These are phyloP conservation scores for Nitzschia sp. DNA, from an alignment of 108 stramenopile species.

Conservation along the genomic window DNA sequence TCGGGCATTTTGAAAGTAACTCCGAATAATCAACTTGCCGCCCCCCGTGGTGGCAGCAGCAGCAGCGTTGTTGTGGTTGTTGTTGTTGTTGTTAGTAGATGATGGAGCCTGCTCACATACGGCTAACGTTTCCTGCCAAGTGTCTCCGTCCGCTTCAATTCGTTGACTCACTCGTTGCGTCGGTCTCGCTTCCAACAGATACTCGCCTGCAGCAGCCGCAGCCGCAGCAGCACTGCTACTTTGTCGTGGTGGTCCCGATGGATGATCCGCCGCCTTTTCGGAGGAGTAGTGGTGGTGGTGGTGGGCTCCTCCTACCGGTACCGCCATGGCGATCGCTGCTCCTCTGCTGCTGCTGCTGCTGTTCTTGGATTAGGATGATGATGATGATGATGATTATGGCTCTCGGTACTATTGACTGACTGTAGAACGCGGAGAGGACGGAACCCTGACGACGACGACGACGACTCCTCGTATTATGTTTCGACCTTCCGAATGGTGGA, in stretches of 20 bases:
- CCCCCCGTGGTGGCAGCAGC: constrained; percentile 17
- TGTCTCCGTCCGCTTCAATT: constrained; percentile 64
- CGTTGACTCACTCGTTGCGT: constrained; percentile 47
- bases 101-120: constrained; percentile 44
- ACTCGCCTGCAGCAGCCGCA: constrained; percentile 15
- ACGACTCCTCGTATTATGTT: too few relatives aligned
- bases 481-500: too few relatives aligned
- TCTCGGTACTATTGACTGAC: too few relatives aligned
- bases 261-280: not conserved
- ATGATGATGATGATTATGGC: not conserved
- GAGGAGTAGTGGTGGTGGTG: not conserved
- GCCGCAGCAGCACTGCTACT: too few relatives aligned
- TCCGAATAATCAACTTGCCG: constrained; percentile 57
- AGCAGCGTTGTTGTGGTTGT: not conserved
- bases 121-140: constrained; percentile 75
- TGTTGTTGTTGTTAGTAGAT: not conserved
- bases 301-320: too few relatives aligned
- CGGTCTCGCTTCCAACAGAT: constrained; percentile 51
- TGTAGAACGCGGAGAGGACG: too few relatives aligned
- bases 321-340: not conserved
- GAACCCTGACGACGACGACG: too few relatives aligned
- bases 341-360: not conserved
- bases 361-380: not conserved
- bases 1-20: constrained; percentile 66
- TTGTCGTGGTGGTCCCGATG: not conserved